Evolutionary conservation across 2,329 filamentous ascomycete genomes (phyloP).

Genomic region (Pseudofabraea citricarpa): DNA sequence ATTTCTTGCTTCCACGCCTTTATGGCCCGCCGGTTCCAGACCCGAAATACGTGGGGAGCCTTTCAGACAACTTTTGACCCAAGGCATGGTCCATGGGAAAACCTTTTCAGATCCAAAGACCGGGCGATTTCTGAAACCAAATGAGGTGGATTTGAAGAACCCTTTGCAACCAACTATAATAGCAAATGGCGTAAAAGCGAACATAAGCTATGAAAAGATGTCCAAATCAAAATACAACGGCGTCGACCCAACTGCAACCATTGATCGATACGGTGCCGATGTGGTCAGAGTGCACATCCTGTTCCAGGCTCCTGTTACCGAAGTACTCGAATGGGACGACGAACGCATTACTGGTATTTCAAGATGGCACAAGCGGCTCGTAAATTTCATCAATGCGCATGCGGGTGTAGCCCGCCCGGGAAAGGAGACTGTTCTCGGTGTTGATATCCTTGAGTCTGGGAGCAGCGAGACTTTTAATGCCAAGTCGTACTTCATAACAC

Average conservation of each 20-base stretch:
- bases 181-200: slow-evolving; percentile 52
- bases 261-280: slow-evolving; percentile 74
- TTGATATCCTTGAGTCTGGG: too few species aligned
- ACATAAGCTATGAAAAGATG: slow-evolving; percentile 81
- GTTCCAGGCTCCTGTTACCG: slow-evolving; percentile 80
- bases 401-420: background rate
- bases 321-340: slow-evolving; percentile 85
- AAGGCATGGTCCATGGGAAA: slow-evolving; percentile 90
- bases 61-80: slow-evolving; percentile 76
- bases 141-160: slow-evolving; percentile 64
- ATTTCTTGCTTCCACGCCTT: slow-evolving; percentile 59
- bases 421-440: background rate
- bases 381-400: slow-evolving; percentile 43
- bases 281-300: slow-evolving; percentile 81
- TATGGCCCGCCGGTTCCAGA: slow-evolving; percentile 39
- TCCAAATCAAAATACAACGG: slow-evolving; percentile 93
- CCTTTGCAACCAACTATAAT: slow-evolving; percentile 55
- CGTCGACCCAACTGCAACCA: slow-evolving; percentile 72
- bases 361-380: slow-evolving; percentile 72
- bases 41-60: slow-evolving; percentile 55
- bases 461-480: too few species aligned
- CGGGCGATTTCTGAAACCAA: slow-evolving; percentile 71
- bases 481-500: background rate
- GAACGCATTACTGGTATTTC: slow-evolving; percentile 75
- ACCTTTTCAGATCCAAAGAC: slow-evolving; percentile 72